Evolutionary conservation across 2,329 filamentous ascomycete species (phyloP).

Genomic region (Aspergillus clavatus): DNA sequence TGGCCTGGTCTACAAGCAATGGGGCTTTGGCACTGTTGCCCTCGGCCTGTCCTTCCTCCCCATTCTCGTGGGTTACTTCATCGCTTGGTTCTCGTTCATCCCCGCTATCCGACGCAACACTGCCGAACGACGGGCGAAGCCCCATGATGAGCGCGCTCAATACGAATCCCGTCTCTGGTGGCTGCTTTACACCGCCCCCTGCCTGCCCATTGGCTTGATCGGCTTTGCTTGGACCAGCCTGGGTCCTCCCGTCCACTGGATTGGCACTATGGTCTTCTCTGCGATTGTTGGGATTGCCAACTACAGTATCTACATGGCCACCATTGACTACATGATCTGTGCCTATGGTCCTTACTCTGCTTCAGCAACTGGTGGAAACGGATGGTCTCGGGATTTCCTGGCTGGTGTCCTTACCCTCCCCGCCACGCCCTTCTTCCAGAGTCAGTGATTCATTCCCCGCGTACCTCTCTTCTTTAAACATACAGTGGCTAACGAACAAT

Average conservation of each 20-base stretch:
- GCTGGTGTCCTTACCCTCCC: conserved; percentile 60
- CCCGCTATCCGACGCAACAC: conserved; percentile 51
- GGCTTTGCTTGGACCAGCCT: conserved; percentile 59
- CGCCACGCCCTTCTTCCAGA: conserved; percentile 48
- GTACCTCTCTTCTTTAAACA: neutral
- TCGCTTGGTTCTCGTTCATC: conserved; percentile 56
- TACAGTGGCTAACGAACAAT: neutral
- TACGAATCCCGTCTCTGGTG: conserved; percentile 61
- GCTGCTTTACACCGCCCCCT: conserved; percentile 56
- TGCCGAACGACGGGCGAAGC: conserved; percentile 43
- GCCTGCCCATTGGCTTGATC: conserved; percentile 57
- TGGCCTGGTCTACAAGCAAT: conserved; percentile 55
- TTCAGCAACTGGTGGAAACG: conserved; percentile 63
- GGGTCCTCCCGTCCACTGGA: conserved; percentile 57
- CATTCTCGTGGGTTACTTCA: conserved; percentile 54
- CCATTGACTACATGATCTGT: conserved; percentile 64
- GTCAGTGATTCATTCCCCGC: conserved; percentile 25
- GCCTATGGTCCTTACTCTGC: conserved; percentile 63
- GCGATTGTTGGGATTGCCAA: conserved; percentile 61
- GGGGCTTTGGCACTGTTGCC: conserved; percentile 50
- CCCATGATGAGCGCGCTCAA: conserved; percentile 53
- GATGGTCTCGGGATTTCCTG: conserved; percentile 61
- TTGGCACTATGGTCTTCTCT: conserved; percentile 57
- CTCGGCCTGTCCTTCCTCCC: conserved; percentile 53
- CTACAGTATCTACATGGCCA: conserved; percentile 60